Evolutionary conservation across 306 rosid genomes (phyloP), one percentile per base, ranked within the genome.

Genomic region (Begonia peltatifolia): DNA sequence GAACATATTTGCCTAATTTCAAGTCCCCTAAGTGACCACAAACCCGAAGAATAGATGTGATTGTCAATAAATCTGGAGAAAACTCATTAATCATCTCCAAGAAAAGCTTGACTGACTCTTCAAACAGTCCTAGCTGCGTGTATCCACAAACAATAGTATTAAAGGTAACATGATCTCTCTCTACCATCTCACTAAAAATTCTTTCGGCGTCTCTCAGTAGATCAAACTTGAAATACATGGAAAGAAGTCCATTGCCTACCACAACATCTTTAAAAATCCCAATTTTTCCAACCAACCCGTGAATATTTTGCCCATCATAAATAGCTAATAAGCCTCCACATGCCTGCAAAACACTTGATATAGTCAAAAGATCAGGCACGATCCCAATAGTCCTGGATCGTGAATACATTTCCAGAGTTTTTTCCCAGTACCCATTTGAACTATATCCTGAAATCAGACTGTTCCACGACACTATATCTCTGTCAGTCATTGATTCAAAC

Each of bases 141-240:
- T 81, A 78, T 58, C 76, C 84, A 56, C 76, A 81, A 69, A 84
- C 63, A 64, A 81, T 54, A 59, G 89, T 49, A 2, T 84, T 84
- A 84, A 83, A 84, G 5, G 84, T 71, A 20, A 84, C 73, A 3
- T 66, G 63, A 58, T 69, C 84, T 67, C 78, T 76, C 0, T 55
- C 68, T 9, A 49, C 60, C 87, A 76, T 84, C 63, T 71, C 79
- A 53, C 61, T 70, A 10, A 81, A 84, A 65, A 81, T 58, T 12
- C 3, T 47, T 35, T 69, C 66, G 12, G 68, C 68, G 46, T 71
- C 71, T 56, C 61, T 20, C 8, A 35, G 51, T 52, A 61, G 30
- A 35, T 55, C 50, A 52, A 61, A 65, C 43, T 61, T 71, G 53
- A 71, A 56, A 44, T 71, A 71, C 64, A 71, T 65, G 55, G 76